Evolutionary conservation across 192 early-diverging fungal genomes (phyloP).

Genomic region (Geranomyces variabilis): DNA sequence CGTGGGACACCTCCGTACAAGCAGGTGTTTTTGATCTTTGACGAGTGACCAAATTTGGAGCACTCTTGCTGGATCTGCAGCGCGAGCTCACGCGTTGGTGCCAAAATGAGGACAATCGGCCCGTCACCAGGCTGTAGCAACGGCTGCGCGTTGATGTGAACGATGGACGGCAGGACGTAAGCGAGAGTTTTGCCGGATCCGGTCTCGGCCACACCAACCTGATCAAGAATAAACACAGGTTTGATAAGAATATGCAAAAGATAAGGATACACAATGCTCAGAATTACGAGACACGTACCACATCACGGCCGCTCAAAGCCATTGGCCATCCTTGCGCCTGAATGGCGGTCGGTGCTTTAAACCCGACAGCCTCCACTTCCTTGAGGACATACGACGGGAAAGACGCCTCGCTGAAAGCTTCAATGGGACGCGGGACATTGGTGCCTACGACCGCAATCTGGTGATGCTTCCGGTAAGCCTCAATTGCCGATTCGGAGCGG

Average conservation of each 20-base stretch:
- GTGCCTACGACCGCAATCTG: constrained; percentile 84
- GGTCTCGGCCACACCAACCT: constrained; percentile 55
- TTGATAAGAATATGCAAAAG: background rate
- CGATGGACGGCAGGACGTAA: constrained; percentile 92
- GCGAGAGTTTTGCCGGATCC: constrained; percentile 91
- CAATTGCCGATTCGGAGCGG: constrained; percentile 72
- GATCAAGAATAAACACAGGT: background rate
- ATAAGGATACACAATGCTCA: no score
- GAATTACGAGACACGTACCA: no score
- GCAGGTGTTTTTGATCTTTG: constrained; percentile 91
- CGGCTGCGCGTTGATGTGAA: constrained; percentile 98
- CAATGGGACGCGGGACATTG: constrained; percentile 88
- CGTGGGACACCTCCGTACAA: constrained; percentile 94
- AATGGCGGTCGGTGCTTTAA: constrained; percentile 88
- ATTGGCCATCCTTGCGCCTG: constrained; percentile 98
- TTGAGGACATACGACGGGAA: constrained; percentile 91
- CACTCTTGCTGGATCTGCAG: constrained; percentile 96
- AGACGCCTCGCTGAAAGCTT: constrained; percentile 84
- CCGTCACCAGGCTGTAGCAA: constrained; percentile 90
- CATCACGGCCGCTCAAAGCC: constrained; percentile 92
- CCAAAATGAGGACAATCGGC: constrained; percentile 93
- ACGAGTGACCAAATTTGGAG: constrained; percentile 87
- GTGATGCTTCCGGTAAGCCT: constrained; percentile 72
- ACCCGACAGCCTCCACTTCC: constrained; percentile 83
- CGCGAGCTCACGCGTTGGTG: constrained; percentile 96